These are phyloP conservation scores for Lasiodiplodia gonubiensis DNA, from an alignment of 2,329 filamentous ascomycete species.

Conservation along the genomic window DNA sequence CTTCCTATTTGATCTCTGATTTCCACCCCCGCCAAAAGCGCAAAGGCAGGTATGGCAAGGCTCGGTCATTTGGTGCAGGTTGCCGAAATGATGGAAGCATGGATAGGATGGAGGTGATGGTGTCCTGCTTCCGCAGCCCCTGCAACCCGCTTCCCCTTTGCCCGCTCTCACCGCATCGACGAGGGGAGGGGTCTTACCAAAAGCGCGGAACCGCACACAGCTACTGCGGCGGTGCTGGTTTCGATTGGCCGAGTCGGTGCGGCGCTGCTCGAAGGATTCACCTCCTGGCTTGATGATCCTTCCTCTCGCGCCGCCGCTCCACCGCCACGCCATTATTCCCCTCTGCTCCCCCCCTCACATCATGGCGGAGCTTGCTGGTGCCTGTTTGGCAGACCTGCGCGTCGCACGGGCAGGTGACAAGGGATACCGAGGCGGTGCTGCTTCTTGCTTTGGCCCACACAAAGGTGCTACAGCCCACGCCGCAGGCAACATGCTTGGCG, in stretches of 20 bases:
- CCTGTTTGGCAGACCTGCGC: not conserved
- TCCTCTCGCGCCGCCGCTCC: not conserved
- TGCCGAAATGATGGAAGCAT: conserved; percentile 3
- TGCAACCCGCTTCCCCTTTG: conserved; percentile 3
- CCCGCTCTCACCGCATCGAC: conserved; percentile 19
- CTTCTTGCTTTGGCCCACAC: not conserved
- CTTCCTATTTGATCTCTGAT: conserved; percentile 4
- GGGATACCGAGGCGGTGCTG: not conserved
- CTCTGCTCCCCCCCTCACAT: not conserved
- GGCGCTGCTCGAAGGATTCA: conserved; percentile 25
- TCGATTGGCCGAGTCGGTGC: conserved; percentile 20
- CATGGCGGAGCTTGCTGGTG: conserved; percentile 7
- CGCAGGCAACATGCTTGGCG: not conserved
- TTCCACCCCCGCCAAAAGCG: conserved; percentile 6
- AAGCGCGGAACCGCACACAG: conserved; percentile 13
- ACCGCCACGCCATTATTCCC: not conserved
- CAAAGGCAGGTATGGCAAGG: no score
- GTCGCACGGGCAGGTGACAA: not conserved
- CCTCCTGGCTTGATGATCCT: conserved; percentile 25
- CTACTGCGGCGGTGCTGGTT: conserved; percentile 6
- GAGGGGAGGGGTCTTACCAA: not conserved
- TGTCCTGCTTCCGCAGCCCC: not conserved
- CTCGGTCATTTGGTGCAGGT: not conserved
- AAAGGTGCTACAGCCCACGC: not conserved
- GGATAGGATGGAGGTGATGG: not conserved